These are phyloP conservation scores for Linderina pennispora DNA, from an alignment of 192 early-diverging fungal genomes.

Conservation along the genomic window DNA sequence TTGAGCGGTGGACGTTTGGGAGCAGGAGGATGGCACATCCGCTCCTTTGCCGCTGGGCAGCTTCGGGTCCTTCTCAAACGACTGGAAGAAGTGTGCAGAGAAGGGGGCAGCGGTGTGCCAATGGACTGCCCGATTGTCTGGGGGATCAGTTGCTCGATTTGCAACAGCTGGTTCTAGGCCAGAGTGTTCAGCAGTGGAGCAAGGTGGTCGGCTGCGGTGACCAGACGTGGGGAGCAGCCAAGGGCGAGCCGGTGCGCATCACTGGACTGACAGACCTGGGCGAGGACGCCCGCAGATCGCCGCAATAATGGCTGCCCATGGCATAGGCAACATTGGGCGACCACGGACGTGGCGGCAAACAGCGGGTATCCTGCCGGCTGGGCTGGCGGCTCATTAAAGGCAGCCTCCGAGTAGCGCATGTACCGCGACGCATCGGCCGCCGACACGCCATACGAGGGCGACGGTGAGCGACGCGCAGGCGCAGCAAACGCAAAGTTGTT, in stretches of 20 bases:
- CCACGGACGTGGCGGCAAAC: background rate
- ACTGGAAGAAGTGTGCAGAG: no score
- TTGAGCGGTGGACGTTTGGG: no score
- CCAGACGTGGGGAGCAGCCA: conserved; percentile 18
- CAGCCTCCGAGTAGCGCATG: conserved; percentile 38
- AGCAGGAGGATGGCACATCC: no score
- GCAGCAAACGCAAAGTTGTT: conserved; percentile 8
- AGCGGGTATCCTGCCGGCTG: background rate
- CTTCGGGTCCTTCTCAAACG: no score
- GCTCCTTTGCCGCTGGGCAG: no score
- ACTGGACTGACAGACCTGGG: conserved; percentile 21
- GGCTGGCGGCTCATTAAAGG: background rate
- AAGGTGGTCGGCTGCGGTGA: conserved; percentile 10
- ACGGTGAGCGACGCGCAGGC: background rate
- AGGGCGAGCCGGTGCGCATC: conserved; percentile 24
- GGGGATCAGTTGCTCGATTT: no score
- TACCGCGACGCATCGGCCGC: conserved; percentile 27
- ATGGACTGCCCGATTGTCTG: no score
- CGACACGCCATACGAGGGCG: conserved; percentile 1
- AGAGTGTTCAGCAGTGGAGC: conserved; percentile 43
- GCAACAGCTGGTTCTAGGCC: no score
- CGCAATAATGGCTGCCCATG: background rate
- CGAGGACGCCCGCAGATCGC: background rate
- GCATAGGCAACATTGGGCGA: no score
- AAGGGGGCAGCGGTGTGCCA: no score